Evolutionary conservation across 805 yeast species (phyloP).

Genomic region (Cyberlindnera samutprakarnensis): DNA sequence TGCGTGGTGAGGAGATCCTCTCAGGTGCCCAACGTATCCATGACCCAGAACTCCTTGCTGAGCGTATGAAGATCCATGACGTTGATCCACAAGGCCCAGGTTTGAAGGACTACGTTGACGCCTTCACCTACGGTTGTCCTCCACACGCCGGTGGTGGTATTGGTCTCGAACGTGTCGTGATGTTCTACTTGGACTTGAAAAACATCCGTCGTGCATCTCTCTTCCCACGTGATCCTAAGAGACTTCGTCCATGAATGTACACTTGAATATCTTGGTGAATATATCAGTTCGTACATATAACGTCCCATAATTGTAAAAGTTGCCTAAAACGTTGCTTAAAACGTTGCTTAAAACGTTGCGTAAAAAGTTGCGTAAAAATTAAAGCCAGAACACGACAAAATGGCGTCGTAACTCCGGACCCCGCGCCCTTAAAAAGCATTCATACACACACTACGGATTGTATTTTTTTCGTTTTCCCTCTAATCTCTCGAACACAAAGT

Average conservation of each 20-base stretch:
- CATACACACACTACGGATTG: too few species aligned
- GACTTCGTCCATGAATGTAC: constrained; percentile 69
- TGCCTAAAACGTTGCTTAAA: too few species aligned
- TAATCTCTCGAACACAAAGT: too few species aligned
- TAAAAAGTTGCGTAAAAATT: too few species aligned
- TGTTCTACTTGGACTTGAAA: constrained; percentile 96
- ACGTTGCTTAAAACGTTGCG: too few species aligned
- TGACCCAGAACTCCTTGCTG: constrained; percentile 73
- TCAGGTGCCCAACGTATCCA: constrained; percentile 99
- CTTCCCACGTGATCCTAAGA: constrained; percentile 98
- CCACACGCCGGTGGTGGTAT: constrained; percentile 99
- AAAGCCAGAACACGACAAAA: too few species aligned
- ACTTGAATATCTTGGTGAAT: too few species aligned
- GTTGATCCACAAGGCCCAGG: constrained; percentile 79
- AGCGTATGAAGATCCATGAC: constrained; percentile 79
- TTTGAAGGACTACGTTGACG: constrained; percentile 82
- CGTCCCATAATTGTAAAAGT: too few species aligned
- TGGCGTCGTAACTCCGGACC: too few species aligned
- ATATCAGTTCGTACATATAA: too few species aligned
- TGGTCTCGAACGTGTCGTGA: constrained; percentile 96
- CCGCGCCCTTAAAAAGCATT: too few species aligned
- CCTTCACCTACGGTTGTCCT: constrained; percentile 91
- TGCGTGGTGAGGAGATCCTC: constrained; percentile 99
- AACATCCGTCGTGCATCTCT: constrained; percentile 97
- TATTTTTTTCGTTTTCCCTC: too few species aligned